A percentile compares a stretch with the other conserved stretches of the same genome.
phyloP scores from a whole-genome alignment of 2,329 filamentous ascomycete species.

The Meredithiella fracta region DNA sequence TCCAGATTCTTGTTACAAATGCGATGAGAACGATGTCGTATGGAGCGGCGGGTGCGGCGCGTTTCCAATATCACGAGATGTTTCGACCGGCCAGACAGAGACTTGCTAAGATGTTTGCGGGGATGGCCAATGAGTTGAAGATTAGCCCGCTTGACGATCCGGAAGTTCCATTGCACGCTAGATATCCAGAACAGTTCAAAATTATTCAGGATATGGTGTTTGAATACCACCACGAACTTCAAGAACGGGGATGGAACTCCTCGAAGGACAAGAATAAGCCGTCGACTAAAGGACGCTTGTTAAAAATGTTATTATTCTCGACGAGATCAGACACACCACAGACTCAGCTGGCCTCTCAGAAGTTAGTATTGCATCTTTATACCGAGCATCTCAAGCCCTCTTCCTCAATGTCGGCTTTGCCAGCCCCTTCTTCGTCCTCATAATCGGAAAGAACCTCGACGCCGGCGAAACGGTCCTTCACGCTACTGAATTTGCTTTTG shows the following conservation, averaged over 20 bases:
- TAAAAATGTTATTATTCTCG: conserved; percentile 8
- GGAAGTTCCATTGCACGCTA: background rate
- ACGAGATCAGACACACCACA: background rate
- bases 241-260: background rate
- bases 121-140: conserved; percentile 5
- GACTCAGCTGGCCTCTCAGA: conserved; percentile 3
- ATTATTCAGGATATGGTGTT: background rate
- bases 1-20: conserved; percentile 7
- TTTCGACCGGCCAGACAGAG: conserved; percentile 3
- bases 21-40: background rate
- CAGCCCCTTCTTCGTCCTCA: conserved; percentile 11
- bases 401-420: conserved; percentile 5
- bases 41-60: background rate
- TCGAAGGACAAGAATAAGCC: background rate
- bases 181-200: conserved; percentile 1
- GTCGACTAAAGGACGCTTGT: background rate
- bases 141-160: background rate
- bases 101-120: conserved; percentile 7
- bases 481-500: background rate
- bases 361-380: conserved; percentile 6
- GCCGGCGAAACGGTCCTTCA: background rate
- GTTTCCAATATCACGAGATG: conserved; percentile 10
- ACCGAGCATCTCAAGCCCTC: conserved; percentile 11
- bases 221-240: background rate
- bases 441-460: background rate